Evolutionary conservation across 139 green algal species (phyloP), one percentile per base, ranked within the genome.

Genomic region (Edaphochlamys debaryana): DNA sequence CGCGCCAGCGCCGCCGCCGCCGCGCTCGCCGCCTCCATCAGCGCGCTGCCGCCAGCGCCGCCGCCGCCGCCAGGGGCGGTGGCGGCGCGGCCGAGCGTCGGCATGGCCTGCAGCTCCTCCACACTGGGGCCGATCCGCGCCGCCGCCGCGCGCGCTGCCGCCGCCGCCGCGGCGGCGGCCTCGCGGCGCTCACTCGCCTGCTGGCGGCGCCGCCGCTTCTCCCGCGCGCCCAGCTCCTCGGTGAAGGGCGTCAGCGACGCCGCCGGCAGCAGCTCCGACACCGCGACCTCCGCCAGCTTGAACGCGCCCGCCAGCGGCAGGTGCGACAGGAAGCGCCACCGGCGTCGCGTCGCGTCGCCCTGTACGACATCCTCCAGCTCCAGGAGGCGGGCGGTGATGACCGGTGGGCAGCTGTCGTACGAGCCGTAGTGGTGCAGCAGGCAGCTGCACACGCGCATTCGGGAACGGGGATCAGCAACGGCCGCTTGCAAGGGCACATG

Each of bases 341-440:
- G 87, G 50, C 88, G 88, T 27, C 78, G 78, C 3, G 27, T 58
- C 25, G 64, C 70, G 36, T 75, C 80, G 29, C 71, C 82, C 80
- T 94, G 89, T 32, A 86, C 79, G 36, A 93, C 78, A 17, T 90
- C 79, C 79, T 98, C 95, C 79, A 98, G 17, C 81, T 97, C 93
- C 45, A 98, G 29, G 42, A 98, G 78, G 66, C 64, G 80, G 1
- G 86, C 94, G 11, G 69, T 77, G 45, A 96, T 70, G 23, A 72
- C 82, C 32, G 79, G 62, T 6, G 93, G 93, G 71, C 90, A 96
- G n/a, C 77, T 42, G 2, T 81, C 80, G 69, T 91, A 93, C 27
- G 74, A 80, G 64, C 87, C 92, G 73, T 87, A 89, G 32, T 89
- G 74, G 1, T 91, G 79, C 87, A 97, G 89, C 81, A 93, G 87